Evolutionary conservation across 495 filamentous ascomycete species (phyloP), one percentile per base, ranked within the genome.

Genomic region (Achaetomiella virescens): DNA sequence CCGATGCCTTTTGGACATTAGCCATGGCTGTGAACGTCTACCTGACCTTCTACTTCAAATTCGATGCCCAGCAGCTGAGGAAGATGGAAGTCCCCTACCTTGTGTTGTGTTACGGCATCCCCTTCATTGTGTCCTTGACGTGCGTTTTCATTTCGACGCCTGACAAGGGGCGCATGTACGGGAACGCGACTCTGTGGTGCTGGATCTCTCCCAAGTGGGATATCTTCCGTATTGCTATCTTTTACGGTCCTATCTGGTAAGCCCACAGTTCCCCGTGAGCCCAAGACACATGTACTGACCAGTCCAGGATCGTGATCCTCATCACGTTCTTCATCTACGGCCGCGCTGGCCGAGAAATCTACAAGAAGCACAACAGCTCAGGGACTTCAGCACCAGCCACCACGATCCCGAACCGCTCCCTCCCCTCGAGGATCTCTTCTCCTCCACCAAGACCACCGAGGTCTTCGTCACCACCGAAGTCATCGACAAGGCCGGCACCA

Each of bases 1-100:
- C 88, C 9, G 89, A 95, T 72, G 85, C 88, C 7, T 74, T 85
- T 42, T 90, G 87, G 87, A 85, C 85, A 2, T 75, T 92, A 41
- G 85, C 86, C 52, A 96, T 96, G 90, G 88, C 90, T 7, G 75
- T 86, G 55, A 96, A 95, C 63, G 90, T 96, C 60, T 89, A 89
- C 66, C 73, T 95, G 22, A 92, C 89, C 22, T 91, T 96, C 56
- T 93, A 91, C 69, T 78, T 79, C 57, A 84, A 84, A 57, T 91
- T 86, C 63, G 81, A 85, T 44, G 82, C 85, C 0, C 67, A 77
- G 2, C 77, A 81, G 43, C 76, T 96, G 18, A 81, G 84, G 2
- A 75, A 62, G 22, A 76, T 91, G 57, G 90, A 96, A 65, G 79
- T 83, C 55, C 83, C 80, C 60, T 95, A 96, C 55, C 61, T 90